Base-by-base conservation (phyloP, 2,329 filamentous ascomycete species). In the Pleomassaria siparia region DNA sequence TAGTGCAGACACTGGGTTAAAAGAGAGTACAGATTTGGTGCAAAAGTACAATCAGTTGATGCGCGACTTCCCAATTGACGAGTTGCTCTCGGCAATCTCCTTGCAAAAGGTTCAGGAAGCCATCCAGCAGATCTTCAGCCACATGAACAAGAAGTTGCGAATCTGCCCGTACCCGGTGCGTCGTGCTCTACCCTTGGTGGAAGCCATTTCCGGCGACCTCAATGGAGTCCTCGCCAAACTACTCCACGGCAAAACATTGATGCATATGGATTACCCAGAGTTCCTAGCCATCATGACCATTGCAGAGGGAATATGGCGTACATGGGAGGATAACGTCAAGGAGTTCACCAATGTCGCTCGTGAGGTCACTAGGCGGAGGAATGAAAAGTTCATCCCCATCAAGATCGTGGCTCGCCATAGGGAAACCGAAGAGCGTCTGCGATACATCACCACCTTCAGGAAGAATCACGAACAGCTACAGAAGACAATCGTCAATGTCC, bases 1-100 rank as follows among this genome's bases (percentile, higher is more conserved):
- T 69, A 88, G 87, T 28, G 89, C 94, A 2, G 95, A 99, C 72
- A 99, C 94, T 28, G 92, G 94, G 2, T 73, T 99, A 68, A 96
- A 95, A 71, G 94, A 99, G 72, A 91, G 91, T 20, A 94, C 91
- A 70, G 94, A 99, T 53, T 88, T 89, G 68, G 95, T 99, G 39
- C 90, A 96, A 71, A 96, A 96, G 72, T 99, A 97, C 78, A 99
- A 99, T 69, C 89, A 95, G 74, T 82, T 99, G 20, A 97, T 99
- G 89, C 87, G 94, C 54, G 95, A 99, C 69, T 97, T 99, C 55
- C 94, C 94, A 0, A 79, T 99, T 26, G 92, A 97, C 66, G 94
- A 99, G 70, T 76, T 99, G 22, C 81, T 96, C 15, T 96, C 94
- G 13, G 91, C 94, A 1, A 95, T 91, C 0, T 92, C 91, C 1